These are phyloP conservation scores for Xylaria palmicola DNA, from an alignment of 495 filamentous ascomycete species.

Conservation along the genomic window DNA sequence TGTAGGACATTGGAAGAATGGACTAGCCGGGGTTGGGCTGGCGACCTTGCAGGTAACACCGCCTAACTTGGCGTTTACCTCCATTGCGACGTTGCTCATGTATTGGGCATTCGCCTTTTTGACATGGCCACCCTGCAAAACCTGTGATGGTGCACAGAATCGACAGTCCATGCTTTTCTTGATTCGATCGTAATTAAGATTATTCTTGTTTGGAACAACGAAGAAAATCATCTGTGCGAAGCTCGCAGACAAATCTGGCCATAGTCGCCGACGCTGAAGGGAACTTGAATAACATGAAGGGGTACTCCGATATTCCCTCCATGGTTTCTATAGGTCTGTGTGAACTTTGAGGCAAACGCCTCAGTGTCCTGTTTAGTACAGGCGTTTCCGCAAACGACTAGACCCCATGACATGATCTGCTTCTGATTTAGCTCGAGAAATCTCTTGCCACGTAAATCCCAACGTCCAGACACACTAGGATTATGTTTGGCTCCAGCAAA, in stretches of 20 bases:
- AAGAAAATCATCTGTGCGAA: slow-evolving; percentile 68
- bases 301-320: slow-evolving; percentile 58
- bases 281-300: background rate
- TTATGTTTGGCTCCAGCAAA: slow-evolving; percentile 56
- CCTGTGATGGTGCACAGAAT: slow-evolving; percentile 74
- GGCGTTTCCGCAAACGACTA: slow-evolving; percentile 39
- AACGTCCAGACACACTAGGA: slow-evolving; percentile 65
- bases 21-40: slow-evolving; percentile 14
- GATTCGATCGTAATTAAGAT: slow-evolving; percentile 67
- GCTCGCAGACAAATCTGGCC: slow-evolving; percentile 20
- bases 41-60: slow-evolving; percentile 58
- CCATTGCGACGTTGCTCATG: slow-evolving; percentile 85
- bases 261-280: slow-evolving; percentile 17
- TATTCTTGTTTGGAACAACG: slow-evolving; percentile 65
- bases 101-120: slow-evolving; percentile 67
- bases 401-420: slow-evolving; percentile 67
- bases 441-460: slow-evolving; percentile 80
- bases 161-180: slow-evolving; percentile 83
- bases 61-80: slow-evolving; percentile 94
- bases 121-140: slow-evolving; percentile 63
- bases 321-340: slow-evolving; percentile 63
- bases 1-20: slow-evolving; percentile 52
- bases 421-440: slow-evolving; percentile 62
- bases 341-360: slow-evolving; percentile 60
- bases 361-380: slow-evolving; percentile 44